Evolutionary conservation across 2,329 filamentous ascomycete genomes (phyloP).

Genomic region (Penicillium sp.): DNA sequence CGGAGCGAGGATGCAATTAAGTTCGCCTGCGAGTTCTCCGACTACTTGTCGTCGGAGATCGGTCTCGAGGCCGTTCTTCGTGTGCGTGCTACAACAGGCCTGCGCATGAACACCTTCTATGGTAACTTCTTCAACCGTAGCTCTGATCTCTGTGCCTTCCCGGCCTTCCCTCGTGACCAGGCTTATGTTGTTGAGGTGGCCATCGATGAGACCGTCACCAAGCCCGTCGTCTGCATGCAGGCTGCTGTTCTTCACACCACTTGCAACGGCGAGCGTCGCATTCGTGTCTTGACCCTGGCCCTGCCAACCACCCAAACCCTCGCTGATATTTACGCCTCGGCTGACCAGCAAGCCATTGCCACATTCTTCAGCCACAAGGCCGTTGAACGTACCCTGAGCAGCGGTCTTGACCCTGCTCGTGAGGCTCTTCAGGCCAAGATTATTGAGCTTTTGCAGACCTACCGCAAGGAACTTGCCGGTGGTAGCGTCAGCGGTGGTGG

Average conservation of each 20-base stretch:
- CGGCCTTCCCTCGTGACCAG: slow-evolving; percentile 95
- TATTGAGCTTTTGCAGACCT: slow-evolving; percentile 88
- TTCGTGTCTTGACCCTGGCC: slow-evolving; percentile 89
- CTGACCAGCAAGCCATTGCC: slow-evolving; percentile 89
- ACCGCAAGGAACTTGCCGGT: slow-evolving; percentile 93
- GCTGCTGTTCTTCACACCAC: slow-evolving; percentile 95
- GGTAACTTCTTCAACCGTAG: slow-evolving; percentile 99
- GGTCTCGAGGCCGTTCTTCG: slow-evolving; percentile 93
- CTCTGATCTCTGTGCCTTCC: slow-evolving; percentile 96
- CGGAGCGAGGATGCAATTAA: slow-evolving; percentile 95
- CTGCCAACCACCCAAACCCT: slow-evolving; percentile 90
- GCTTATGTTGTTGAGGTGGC: slow-evolving; percentile 97
- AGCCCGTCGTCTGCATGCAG: slow-evolving; percentile 90
- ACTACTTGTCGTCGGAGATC: slow-evolving; percentile 95
- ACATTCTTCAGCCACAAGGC: slow-evolving; percentile 98
- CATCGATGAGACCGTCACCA: slow-evolving; percentile 91
- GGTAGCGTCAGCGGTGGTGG: slow-evolving; percentile 92
- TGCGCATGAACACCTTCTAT: slow-evolving; percentile 97
- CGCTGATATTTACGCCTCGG: slow-evolving; percentile 89
- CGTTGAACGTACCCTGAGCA: slow-evolving; percentile 83
- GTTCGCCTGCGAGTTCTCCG: slow-evolving; percentile 94
- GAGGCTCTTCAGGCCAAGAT: slow-evolving; percentile 91
- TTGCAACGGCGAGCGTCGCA: slow-evolving; percentile 93
- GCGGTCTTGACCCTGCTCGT: slow-evolving; percentile 83
- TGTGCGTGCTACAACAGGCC: slow-evolving; percentile 88